Evolutionary conservation across 352 stramenopile species (phyloP), one percentile per base, ranked within the genome.

Genomic region (Phytopythium ostracodes): DNA sequence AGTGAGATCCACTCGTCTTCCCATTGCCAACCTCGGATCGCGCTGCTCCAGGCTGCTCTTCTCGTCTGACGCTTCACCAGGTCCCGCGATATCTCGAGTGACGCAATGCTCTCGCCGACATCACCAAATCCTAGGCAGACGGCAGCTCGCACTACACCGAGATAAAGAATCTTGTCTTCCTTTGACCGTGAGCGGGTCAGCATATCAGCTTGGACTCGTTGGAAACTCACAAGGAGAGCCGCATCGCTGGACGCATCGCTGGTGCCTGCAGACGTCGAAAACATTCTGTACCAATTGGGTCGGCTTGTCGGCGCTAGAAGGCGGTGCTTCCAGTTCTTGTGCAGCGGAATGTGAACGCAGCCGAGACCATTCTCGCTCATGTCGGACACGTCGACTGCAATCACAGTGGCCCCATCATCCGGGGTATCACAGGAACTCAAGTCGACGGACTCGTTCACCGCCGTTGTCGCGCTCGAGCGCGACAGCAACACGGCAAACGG

Each of bases 261-360:
- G 15, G 52, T 56, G 33, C 33, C 33, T 10, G 10, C 10, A 14
- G 33, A 38, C 7, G 33, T 5, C 10, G 33, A 5, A 10, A 38
- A 38, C 2, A 66, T 9, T 54, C 47, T 50, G 22, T 63, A 58
- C 60, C 64, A 70, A 3, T 38, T 40, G 40, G 27, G 25, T 14
- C 49, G 36, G 11, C 18, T 20, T 4, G 22, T 54, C 8, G 42
- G 24, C 3, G 52, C n/a, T 8, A 63, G 35, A n/a, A 59, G 35
- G 12, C 38, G 53, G 22, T 65, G 52, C 60, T 46, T 66, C 73
- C 73, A 81, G 49, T 64, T 69, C 12, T 59, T 68, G 17, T 66
- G 59, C 8, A 81, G 58, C 31, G 71, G 68, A 51, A 81, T 40
- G 57, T 81, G 71, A 14, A 66, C 62, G n/a, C 54, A 58, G 0